Evolutionary conservation across 495 filamentous ascomycete species (phyloP), one percentile per base, ranked within the genome.

Genomic region (Amorphotheca resinae): DNA sequence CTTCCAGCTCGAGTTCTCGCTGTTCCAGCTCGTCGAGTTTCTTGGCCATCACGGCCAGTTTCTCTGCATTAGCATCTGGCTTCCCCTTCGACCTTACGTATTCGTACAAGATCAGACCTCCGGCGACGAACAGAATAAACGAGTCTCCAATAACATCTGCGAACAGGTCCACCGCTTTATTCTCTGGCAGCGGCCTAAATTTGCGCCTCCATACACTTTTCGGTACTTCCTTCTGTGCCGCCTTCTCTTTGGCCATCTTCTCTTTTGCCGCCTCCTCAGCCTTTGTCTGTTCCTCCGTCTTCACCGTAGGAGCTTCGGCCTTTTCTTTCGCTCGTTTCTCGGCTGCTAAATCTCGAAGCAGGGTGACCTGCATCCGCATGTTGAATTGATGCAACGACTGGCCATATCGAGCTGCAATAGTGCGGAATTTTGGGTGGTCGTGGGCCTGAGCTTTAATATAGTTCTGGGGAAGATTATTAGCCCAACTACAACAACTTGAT

Each of bases 101-200:
- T 62, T 99, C 91, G 45, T 82, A 88, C 1, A 93, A 57, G 31
- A 99, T 80, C 51, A 96, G 58, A 0, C 68, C 71, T 9, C 78
- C 77, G 2, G 82, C 93, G 11, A 96, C 86, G 3, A 75, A 41
- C 42, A 96, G 82, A 22, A 99, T 74, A 57, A 99, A 99, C 1
- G 74, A 65, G 53, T 99, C 91, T 32, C 85, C 86, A 38, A 93
- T 80, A 40, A 99, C 94, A 44, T 93, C 93, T 8, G 91, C 93
- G 20, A 94, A 93, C 5, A 87, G 73, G 57, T 99, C 91, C 21
- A 99, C 93, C 4, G 91, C 91, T 56, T 96, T 95, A 11, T 75
- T 73, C 53, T 99, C 93, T 23, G 84, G 81, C 1, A 99, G 67
- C 1, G 93, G 81, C 41, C 89, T 68, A 20, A 69, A 76, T 48